A percentile compares a stretch with the other conserved stretches of the same genome.
Conservation (phyloP, 495 filamentous ascomycete genomes). For the Hamigera avellanea region DNA sequence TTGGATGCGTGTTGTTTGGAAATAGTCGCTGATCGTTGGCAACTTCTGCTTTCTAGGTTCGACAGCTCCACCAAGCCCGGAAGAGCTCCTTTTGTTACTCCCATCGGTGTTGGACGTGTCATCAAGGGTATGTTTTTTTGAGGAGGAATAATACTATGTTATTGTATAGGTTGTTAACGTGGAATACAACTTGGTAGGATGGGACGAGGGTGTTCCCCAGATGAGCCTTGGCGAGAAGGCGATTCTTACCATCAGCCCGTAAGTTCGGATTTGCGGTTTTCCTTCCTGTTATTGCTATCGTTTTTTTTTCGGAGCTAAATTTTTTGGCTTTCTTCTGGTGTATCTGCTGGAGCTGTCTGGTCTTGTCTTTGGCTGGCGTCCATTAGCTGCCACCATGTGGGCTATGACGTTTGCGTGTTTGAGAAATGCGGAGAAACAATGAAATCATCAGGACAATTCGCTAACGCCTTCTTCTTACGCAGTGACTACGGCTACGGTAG, state of each 20-base stretch:
- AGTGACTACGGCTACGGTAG: constrained; percentile 74
- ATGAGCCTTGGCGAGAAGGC: constrained; percentile 79
- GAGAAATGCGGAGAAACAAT: background rate
- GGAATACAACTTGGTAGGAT: constrained; percentile 40
- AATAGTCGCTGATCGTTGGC: background rate
- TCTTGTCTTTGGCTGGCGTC: background rate
- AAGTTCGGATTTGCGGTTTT: constrained; percentile 26
- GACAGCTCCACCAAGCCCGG: constrained; percentile 55
- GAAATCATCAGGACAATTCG: background rate
- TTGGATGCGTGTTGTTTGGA: too few species aligned
- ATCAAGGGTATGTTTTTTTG: constrained; percentile 60
- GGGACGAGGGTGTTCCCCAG: constrained; percentile 72
- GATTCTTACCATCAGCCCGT: constrained; percentile 66
- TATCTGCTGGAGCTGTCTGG: background rate
- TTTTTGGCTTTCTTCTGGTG: constrained; percentile 4
- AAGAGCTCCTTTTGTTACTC: constrained; percentile 49
- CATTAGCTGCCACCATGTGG: background rate
- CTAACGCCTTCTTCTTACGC: constrained; percentile 12
- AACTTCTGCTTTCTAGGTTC: constrained; percentile 42
- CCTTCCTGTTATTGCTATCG: background rate
- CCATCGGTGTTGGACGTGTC: constrained; percentile 65
- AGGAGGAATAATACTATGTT: background rate
- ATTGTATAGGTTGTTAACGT: background rate
- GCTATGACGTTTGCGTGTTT: background rate
- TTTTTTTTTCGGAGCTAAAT: background rate